Evolutionary conservation across 2,329 filamentous ascomycete genomes (phyloP).

Genomic region (Cercospora citrullina): DNA sequence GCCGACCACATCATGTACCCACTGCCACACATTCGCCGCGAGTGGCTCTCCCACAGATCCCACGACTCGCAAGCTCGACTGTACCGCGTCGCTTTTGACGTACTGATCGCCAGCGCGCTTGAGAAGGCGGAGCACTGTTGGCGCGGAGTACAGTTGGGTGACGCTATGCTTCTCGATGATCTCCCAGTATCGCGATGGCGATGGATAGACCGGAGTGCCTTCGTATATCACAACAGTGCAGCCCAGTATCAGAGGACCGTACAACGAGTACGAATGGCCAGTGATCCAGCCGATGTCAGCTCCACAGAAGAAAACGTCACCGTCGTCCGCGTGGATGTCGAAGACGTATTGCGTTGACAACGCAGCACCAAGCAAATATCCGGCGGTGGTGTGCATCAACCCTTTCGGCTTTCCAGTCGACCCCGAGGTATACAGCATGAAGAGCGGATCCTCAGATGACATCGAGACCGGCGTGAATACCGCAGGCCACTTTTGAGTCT

Average conservation of each 20-base stretch:
- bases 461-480: background rate
- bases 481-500: background rate
- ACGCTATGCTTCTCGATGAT: background rate
- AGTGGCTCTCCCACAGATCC: background rate
- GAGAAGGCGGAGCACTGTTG: background rate
- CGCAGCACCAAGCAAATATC: background rate
- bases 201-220: background rate
- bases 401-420: background rate
- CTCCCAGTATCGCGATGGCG: background rate
- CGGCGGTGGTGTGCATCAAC: background rate
- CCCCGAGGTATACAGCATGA: background rate
- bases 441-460: background rate
- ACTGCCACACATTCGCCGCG: background rate
- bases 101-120: background rate
- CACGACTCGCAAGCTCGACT: background rate
- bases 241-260: background rate
- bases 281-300: background rate
- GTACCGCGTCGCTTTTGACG: background rate
- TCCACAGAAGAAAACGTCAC: background rate
- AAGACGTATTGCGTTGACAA: background rate
- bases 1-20: background rate
- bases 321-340: background rate
- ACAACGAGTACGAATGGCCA: background rate
- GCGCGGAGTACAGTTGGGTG: background rate
- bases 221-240: background rate